These are phyloP conservation scores for Poteriospumella lacustris DNA, from an alignment of 108 stramenopile species.

Conservation along the genomic window DNA sequence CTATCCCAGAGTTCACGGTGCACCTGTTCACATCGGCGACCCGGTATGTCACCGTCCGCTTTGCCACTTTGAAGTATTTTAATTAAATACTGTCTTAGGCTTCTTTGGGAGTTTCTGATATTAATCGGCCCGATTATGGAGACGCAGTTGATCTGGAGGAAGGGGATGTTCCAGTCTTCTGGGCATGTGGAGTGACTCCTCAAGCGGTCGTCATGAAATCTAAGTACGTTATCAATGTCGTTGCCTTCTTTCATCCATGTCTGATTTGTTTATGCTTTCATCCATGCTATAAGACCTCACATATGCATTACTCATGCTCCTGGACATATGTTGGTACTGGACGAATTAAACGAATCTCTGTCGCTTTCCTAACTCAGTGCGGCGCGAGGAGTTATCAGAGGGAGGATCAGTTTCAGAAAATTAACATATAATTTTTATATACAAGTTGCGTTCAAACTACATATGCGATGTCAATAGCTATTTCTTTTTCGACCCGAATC, in stretches of 20 bases:
- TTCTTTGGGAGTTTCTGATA: not conserved
- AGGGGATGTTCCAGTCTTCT: constrained; percentile 80
- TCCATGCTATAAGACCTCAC: constrained; percentile 49
- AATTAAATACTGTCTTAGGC: not conserved
- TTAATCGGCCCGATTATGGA: constrained; percentile 66
- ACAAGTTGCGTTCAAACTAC: not conserved
- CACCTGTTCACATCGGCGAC: constrained; percentile 65
- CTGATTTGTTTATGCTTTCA: not conserved
- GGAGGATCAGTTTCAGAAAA: not conserved
- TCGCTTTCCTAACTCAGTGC: not conserved
- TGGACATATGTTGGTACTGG: constrained; percentile 80
- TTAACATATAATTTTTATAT: not conserved
- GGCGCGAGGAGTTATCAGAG: not conserved
- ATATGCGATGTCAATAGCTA: too few species aligned
- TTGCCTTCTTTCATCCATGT: not conserved
- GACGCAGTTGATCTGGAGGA: constrained; percentile 57
- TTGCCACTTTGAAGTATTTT: not conserved
- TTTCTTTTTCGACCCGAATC: not conserved
- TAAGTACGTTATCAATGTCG: constrained; percentile 9
- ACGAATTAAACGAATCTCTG: constrained; percentile 38
- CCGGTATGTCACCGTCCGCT: constrained; percentile 59
- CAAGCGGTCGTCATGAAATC: constrained; percentile 67
- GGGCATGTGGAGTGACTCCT: constrained; percentile 85
- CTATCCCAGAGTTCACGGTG: constrained; percentile 60
- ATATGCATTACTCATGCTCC: constrained; percentile 77